Evolutionary conservation across 2,329 filamentous ascomycete species (phyloP).

Genomic region (Microdochium trichocladiopsis): DNA sequence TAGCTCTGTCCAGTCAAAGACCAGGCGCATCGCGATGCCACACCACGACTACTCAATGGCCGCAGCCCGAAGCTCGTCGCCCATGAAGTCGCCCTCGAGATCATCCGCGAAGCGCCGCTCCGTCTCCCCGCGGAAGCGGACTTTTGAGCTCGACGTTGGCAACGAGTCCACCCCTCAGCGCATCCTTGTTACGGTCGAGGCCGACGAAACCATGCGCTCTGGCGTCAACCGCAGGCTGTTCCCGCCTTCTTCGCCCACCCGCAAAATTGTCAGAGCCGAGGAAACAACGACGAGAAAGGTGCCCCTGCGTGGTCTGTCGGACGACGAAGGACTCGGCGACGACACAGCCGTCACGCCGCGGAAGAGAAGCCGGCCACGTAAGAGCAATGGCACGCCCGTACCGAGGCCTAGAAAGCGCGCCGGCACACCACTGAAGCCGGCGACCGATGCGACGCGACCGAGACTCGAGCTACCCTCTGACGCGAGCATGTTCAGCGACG

Average conservation of each 20-base stretch:
- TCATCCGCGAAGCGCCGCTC: conserved; percentile 18
- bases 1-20: conserved; percentile 13
- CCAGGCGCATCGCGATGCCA: conserved; percentile 15
- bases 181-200: conserved; percentile 49
- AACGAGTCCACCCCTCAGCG: conserved; percentile 41
- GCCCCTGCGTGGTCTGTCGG: conserved; percentile 37
- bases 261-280: conserved; percentile 25
- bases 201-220: conserved; percentile 22
- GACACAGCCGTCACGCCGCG: conserved; percentile 23
- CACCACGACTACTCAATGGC: conserved; percentile 24
- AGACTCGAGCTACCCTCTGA: conserved; percentile 20
- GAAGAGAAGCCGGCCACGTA: conserved; percentile 38
- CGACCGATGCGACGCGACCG: conserved; percentile 23
- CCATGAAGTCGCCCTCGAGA: conserved; percentile 24
- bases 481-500: conserved; percentile 13
- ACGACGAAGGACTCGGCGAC: conserved; percentile 28
- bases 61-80: conserved; percentile 37
- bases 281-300: conserved; percentile 41
- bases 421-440: conserved; percentile 33
- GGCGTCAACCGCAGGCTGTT: conserved; percentile 25
- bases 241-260: conserved; percentile 29
- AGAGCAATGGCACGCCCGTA: conserved; percentile 44
- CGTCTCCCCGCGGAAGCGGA: conserved; percentile 47
- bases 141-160: conserved; percentile 49
- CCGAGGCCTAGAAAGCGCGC: conserved; percentile 38